Evolutionary conservation across 2,329 filamentous ascomycete species (phyloP).

Genomic region (Colletotrichum sublineola): DNA sequence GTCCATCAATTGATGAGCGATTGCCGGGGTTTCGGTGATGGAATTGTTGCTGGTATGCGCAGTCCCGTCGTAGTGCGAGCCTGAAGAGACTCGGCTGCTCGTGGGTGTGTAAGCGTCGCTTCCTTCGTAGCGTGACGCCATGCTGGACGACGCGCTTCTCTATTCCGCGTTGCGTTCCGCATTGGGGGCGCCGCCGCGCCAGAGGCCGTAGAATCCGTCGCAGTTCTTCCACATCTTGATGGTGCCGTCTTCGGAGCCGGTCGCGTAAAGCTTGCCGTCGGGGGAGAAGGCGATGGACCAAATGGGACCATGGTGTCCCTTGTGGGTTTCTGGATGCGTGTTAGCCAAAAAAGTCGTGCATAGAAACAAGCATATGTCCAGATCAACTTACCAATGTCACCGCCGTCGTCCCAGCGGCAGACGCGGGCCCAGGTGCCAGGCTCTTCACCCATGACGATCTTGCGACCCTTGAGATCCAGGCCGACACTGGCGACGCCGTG

Average conservation of each 20-base stretch:
- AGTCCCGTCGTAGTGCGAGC: slow-evolving; percentile 27
- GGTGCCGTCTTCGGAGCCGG: slow-evolving; percentile 95
- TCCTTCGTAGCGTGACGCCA: slow-evolving; percentile 32
- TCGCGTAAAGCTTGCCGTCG: slow-evolving; percentile 95
- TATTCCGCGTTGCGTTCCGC: slow-evolving; percentile 39
- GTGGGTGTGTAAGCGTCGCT: slow-evolving; percentile 22
- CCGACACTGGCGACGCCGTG: slow-evolving; percentile 94
- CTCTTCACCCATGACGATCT: slow-evolving; percentile 90
- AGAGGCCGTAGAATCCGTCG: slow-evolving; percentile 74
- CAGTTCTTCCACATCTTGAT: slow-evolving; percentile 91
- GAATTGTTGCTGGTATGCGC: slow-evolving; percentile 35
- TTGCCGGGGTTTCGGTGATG: slow-evolving; percentile 28
- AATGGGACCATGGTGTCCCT: slow-evolving; percentile 96
- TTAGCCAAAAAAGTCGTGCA: slow-evolving; percentile 27
- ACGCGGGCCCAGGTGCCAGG: slow-evolving; percentile 97
- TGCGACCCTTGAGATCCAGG: slow-evolving; percentile 83
- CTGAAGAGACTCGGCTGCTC: slow-evolving; percentile 37
- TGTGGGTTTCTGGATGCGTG: slow-evolving; percentile 79
- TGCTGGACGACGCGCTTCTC: slow-evolving; percentile 38
- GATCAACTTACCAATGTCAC: slow-evolving; percentile 75
- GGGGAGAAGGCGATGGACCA: slow-evolving; percentile 97
- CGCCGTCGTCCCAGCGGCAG: slow-evolving; percentile 87
- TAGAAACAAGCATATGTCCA: neutral
- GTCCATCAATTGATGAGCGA: slow-evolving; percentile 32
- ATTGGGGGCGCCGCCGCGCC: slow-evolving; percentile 62